Conservation (phyloP, 1,284 basidiomycete genomes). For the Phaffia rhodozyma region DNA sequence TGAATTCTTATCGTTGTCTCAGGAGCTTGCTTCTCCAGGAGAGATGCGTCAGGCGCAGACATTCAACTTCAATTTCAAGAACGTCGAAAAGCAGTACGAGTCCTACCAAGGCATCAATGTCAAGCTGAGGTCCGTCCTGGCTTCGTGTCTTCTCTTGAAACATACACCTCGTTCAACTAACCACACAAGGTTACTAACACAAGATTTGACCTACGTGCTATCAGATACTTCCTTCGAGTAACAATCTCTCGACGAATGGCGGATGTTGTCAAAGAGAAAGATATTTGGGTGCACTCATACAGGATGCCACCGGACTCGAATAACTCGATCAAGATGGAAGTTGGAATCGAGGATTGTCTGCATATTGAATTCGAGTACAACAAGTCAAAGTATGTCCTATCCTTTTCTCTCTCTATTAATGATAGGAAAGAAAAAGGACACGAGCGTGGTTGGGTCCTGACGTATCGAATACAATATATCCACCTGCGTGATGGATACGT, state of each 20-base stretch:
- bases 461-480: no score
- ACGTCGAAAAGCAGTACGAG: slow-evolving; percentile 98
- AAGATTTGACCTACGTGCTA: neutral
- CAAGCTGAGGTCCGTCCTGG: slow-evolving; percentile 61
- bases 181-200: slow-evolving; percentile 5
- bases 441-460: no score
- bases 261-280: slow-evolving; percentile 82
- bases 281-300: slow-evolving; percentile 96
- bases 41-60: slow-evolving; percentile 92
- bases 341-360: slow-evolving; percentile 95
- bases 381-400: slow-evolving; percentile 73
- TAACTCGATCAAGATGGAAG: slow-evolving; percentile 99
- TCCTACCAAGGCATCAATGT: slow-evolving; percentile 97
- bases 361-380: slow-evolving; percentile 99
- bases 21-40: slow-evolving; percentile 85
- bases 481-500: neutral
- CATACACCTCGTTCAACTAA: neutral
- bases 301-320: slow-evolving; percentile 96
- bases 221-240: slow-evolving; percentile 85
- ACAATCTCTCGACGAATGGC: slow-evolving; percentile 81
- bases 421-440: no score
- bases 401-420: neutral
- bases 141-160: neutral
- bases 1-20: slow-evolving; percentile 89
- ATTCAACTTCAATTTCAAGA: slow-evolving; percentile 95